phyloP scores from a whole-genome alignment of 495 filamentous ascomycete genomes.

The Talaromyces ruber region DNA sequence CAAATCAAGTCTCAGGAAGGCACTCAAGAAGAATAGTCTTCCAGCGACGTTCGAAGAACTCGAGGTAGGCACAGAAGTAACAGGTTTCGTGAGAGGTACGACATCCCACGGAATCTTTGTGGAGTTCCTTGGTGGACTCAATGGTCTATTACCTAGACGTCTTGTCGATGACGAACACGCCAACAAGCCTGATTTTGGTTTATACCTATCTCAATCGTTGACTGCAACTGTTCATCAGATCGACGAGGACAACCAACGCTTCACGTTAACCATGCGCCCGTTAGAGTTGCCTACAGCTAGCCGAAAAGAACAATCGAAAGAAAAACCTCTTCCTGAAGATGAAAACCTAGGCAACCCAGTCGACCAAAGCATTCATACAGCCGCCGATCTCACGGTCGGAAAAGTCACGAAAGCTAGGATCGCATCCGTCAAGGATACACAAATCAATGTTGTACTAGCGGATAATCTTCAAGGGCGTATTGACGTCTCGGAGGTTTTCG shows the following conservation, averaged over 20 bases:
- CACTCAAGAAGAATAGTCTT: conserved; percentile 54
- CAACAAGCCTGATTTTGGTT: conserved; percentile 63
- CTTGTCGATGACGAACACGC: conserved; percentile 60
- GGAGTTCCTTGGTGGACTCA: conserved; percentile 69
- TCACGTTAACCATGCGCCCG: conserved; percentile 54
- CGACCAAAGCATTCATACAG: conserved; percentile 53
- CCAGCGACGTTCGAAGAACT: conserved; percentile 60
- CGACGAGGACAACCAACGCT: conserved; percentile 48
- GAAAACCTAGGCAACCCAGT: conserved; percentile 53
- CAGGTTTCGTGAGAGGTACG: conserved; percentile 80
- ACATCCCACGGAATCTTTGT: conserved; percentile 72
- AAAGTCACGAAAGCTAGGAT: conserved; percentile 72
- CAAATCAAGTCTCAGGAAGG: conserved; percentile 75
- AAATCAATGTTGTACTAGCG: conserved; percentile 83
- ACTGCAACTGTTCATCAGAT: conserved; percentile 59
- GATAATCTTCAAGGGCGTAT: conserved; percentile 88
- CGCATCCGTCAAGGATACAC: conserved; percentile 72
- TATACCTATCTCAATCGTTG: conserved; percentile 64
- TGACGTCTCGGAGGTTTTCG: conserved; percentile 81
- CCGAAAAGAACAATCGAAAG: conserved; percentile 20
- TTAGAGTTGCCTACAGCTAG: conserved; percentile 22
- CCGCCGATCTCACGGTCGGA: conserved; percentile 66
- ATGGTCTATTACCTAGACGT: conserved; percentile 68
- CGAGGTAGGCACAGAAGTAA: conserved; percentile 54
- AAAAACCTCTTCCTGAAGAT: conserved; percentile 19